phyloP scores from a whole-genome alignment of 2,329 filamentous ascomycete species.

The Aspergillus niger region DNA sequence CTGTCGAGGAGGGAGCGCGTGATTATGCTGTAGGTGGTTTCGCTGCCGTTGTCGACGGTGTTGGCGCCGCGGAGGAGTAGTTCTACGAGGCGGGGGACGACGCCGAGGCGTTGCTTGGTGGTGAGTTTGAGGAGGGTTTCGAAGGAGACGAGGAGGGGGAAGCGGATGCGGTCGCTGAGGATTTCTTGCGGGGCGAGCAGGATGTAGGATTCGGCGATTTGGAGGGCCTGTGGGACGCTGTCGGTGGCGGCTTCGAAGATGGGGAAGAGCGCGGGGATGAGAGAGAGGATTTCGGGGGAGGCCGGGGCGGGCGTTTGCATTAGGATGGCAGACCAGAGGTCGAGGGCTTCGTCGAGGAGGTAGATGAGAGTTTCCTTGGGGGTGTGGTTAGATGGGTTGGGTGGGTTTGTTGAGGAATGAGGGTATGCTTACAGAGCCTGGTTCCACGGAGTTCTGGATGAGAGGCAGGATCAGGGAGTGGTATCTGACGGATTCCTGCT shows the following conservation, averaged over 20 bases:
- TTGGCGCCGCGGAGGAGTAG: constrained; percentile 65
- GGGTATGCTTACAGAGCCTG: constrained; percentile 61
- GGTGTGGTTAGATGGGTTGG: constrained; percentile 8
- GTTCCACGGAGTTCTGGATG: constrained; percentile 75
- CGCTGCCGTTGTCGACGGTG: constrained; percentile 58
- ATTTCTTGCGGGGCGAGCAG: constrained; percentile 59
- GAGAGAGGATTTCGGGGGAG: constrained; percentile 61
- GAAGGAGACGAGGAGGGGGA: constrained; percentile 41
- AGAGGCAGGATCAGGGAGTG: constrained; percentile 80
- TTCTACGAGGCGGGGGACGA: constrained; percentile 58
- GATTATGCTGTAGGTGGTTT: constrained; percentile 63
- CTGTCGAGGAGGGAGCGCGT: constrained; percentile 66
- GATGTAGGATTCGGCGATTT: constrained; percentile 70
- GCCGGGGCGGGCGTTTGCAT: constrained; percentile 64
- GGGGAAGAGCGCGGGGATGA: constrained; percentile 65
- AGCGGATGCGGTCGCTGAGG: constrained; percentile 42
- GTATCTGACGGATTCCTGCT: constrained; percentile 73
- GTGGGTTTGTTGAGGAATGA: not conserved
- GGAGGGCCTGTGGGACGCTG: constrained; percentile 62
- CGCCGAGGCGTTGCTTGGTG: constrained; percentile 42
- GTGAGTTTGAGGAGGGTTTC: constrained; percentile 43
- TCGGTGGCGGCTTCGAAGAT: constrained; percentile 68
- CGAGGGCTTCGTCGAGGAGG: constrained; percentile 86
- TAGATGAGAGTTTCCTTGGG: constrained; percentile 67
- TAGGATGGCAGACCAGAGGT: constrained; percentile 80